Evolutionary conservation across 164 flowering plant species (phyloP).

Genomic region (Dillenia suffruticosa): DNA sequence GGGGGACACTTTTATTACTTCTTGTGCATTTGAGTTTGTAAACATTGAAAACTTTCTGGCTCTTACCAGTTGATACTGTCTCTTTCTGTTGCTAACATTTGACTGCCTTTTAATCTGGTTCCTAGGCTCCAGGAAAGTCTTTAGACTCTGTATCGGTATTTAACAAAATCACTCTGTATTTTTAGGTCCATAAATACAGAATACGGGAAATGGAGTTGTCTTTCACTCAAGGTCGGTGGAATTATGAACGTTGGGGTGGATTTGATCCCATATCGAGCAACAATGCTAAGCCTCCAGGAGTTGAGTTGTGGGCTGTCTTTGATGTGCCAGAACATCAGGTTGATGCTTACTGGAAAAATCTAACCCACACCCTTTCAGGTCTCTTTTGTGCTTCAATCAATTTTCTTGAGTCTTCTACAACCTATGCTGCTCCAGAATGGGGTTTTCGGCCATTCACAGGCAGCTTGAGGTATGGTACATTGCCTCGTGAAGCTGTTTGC

Average conservation of each 20-base stretch:
- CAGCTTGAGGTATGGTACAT: conserved; percentile 73
- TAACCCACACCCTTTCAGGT: conserved; percentile 92
- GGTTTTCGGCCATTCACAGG: conserved; percentile 44
- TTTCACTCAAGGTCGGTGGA: conserved; percentile 98
- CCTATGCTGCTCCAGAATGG: conserved; percentile 79
- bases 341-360: conserved; percentile 86
- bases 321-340: conserved; percentile 71
- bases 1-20: too few species aligned
- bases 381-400: conserved; percentile 96
- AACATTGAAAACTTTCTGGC: too few species aligned
- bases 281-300: conserved; percentile 97
- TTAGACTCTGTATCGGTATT: not conserved
- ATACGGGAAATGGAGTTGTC: conserved; percentile 90
- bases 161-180: conserved; percentile 12
- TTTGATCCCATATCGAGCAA: conserved; percentile 74
- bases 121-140: too few species aligned
- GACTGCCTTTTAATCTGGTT: too few species aligned
- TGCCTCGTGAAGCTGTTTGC: conserved; percentile 99
- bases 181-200: conserved; percentile 73
- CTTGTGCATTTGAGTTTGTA: not conserved
- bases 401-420: conserved; percentile 78
- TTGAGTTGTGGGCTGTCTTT: conserved; percentile 95
- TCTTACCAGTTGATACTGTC: too few species aligned
- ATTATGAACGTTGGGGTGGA: conserved; percentile 95
- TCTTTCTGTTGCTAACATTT: too few species aligned